A percentile compares a stretch with the other conserved stretches of the same genome.
Conservation (phyloP, 73 alveolate genomes). For the Tetrahymena thermophila region DNA sequence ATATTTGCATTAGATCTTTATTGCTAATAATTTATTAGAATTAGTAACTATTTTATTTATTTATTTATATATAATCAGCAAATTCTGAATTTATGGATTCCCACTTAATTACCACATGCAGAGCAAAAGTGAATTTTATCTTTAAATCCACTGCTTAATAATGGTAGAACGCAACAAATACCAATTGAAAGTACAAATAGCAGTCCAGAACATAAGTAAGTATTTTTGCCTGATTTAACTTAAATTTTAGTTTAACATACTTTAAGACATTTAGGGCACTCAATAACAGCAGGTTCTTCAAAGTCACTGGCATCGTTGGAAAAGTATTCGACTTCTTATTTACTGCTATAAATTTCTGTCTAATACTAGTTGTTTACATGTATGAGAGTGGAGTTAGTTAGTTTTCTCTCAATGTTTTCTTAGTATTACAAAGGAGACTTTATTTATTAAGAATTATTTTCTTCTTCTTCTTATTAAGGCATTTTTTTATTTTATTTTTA, state of each 20-base stretch:
- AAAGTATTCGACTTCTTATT: neutral
- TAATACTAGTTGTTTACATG: neutral
- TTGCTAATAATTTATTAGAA: too few relatives aligned
- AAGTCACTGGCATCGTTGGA: neutral
- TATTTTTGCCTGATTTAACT: neutral
- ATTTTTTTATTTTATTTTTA: too few relatives aligned
- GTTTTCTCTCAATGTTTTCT: neutral
- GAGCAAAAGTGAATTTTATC: neutral
- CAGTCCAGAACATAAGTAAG: neutral
- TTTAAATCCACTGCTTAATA: neutral
- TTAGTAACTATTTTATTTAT: too few relatives aligned
- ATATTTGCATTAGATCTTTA: too few relatives aligned
- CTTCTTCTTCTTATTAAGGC: neutral
- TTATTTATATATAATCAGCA: neutral
- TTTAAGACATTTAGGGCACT: neutral
- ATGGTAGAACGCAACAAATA: neutral
- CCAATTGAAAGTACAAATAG: neutral
- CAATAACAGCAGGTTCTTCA: neutral
- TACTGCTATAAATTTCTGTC: neutral
- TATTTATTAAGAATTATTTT: neutral
- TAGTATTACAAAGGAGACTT: neutral
- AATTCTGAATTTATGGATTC: neutral
- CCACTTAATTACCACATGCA: neutral
- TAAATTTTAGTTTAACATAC: neutral
- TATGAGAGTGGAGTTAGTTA: neutral